Percentiles rank a stretch among this genome's conserved stretches.
Conservation (phyloP, 257 asterid species). For the Misopates orontium region DNA sequence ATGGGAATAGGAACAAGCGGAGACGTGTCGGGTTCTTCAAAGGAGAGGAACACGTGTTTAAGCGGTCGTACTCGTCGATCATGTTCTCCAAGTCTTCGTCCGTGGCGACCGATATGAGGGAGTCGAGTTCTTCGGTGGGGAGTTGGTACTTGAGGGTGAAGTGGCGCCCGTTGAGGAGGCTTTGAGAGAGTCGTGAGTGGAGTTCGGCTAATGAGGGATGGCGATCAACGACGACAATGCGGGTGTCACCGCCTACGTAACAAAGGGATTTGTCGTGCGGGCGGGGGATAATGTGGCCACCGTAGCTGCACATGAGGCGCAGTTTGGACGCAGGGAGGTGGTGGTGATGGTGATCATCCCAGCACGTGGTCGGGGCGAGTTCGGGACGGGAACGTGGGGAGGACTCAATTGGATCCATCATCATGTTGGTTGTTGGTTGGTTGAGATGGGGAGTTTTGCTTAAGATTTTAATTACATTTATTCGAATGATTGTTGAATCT, state of each 20-base stretch:
- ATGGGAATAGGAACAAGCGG: constrained; percentile 62
- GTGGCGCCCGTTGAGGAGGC: constrained; percentile 56
- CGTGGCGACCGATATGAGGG: constrained; percentile 61
- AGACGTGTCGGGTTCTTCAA: constrained; percentile 58
- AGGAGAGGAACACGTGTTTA: constrained; percentile 38
- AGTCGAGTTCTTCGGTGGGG: constrained; percentile 76
- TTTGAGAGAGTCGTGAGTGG: constrained; percentile 58
- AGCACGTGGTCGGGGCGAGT: constrained; percentile 45
- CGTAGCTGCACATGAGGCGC: constrained; percentile 78
- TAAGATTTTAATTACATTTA: not conserved
- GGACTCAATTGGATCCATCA: not conserved
- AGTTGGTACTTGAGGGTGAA: constrained; percentile 73
- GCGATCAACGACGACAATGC: constrained; percentile 69
- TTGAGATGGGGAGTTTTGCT: not conserved
- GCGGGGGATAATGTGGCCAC: constrained; percentile 82
- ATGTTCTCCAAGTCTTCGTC: constrained; percentile 78
- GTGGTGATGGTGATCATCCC: constrained; percentile 47
- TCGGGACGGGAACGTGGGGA: constrained; percentile 10
- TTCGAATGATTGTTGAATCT: not conserved
- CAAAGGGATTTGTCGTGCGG: constrained; percentile 75
- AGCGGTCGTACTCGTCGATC: constrained; percentile 76
- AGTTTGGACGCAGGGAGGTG: constrained; percentile 59
- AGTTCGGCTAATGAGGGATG: constrained; percentile 53
- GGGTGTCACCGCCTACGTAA: constrained; percentile 80
- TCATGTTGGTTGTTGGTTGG: not conserved